A percentile compares a stretch with the other conserved stretches of the same genome.
phyloP scores from a whole-genome alignment of 176 grass and related monocot genomes.

The Guadua angustifolia region DNA sequence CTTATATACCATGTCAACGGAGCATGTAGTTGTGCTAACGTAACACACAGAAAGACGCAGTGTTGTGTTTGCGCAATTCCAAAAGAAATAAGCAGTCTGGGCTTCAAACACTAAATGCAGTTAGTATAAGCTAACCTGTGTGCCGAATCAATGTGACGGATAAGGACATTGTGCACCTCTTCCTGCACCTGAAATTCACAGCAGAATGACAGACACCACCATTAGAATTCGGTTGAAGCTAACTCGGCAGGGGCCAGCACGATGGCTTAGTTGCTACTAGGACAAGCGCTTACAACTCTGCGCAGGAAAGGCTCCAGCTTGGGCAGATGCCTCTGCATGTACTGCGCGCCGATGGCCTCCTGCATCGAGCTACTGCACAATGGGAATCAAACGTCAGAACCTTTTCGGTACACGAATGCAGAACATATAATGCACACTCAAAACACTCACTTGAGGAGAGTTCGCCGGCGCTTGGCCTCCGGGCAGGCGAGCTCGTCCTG shows the following conservation, averaged over 20 bases:
- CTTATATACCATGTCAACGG: not conserved
- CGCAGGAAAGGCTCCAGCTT: conserved; percentile 87
- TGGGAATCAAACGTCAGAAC: conserved; percentile 17
- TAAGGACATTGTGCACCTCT: conserved; percentile 85
- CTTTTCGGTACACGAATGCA: not conserved
- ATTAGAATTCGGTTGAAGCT: conserved; percentile 23
- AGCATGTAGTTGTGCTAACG: not conserved
- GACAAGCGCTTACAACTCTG: conserved; percentile 63
- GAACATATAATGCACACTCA: not conserved
- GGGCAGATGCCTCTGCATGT: conserved; percentile 77
- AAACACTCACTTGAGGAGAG: conserved; percentile 61
- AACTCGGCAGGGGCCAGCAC: not conserved
- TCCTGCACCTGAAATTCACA: conserved; percentile 73
- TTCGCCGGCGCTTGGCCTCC: conserved; percentile 66
- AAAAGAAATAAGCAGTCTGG: not conserved
- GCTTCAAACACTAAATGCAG: conserved; percentile 10
- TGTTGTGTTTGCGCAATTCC: not conserved
- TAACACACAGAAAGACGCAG: conserved; percentile 9
- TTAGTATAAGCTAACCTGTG: conserved; percentile 45
- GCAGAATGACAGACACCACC: not conserved
- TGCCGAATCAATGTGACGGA: conserved; percentile 61
- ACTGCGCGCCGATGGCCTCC: conserved; percentile 77
- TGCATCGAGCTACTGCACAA: conserved; percentile 59
- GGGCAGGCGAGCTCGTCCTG: conserved; percentile 53
- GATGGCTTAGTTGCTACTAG: not conserved